phyloP scores from a whole-genome alignment of 352 stramenopile genomes.

The Aphanomyces astaci region DNA sequence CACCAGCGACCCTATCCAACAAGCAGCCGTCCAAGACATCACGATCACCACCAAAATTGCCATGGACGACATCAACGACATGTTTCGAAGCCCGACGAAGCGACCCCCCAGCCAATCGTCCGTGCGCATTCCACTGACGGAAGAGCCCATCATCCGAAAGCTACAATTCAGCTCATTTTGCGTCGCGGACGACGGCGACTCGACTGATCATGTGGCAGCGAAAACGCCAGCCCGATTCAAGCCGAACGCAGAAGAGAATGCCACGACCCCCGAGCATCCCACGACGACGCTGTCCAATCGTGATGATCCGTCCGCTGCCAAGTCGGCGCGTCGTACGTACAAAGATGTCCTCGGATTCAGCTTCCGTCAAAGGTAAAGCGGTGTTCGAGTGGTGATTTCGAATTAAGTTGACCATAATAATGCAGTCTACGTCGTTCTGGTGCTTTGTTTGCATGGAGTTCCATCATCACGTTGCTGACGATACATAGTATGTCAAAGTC shows the following conservation, averaged over 20 bases:
- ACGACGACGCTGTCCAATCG: conserved; percentile 41
- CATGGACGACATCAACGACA: conserved; percentile 75
- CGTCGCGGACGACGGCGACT: conserved; percentile 62
- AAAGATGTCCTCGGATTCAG: conserved; percentile 56
- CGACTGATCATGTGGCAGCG: conserved; percentile 36
- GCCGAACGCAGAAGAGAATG: background rate
- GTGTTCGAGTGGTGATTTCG: background rate
- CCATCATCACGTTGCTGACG: too few species aligned
- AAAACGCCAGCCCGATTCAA: background rate
- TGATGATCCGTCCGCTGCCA: conserved; percentile 32
- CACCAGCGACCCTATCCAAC: background rate
- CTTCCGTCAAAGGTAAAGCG: conserved; percentile 17
- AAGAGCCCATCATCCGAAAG: conserved; percentile 65
- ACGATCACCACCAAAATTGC: conserved; percentile 82
- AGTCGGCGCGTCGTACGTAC: conserved; percentile 52
- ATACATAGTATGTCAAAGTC: conserved; percentile 18
- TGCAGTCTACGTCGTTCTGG: background rate
- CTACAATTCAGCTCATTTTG: conserved; percentile 80
- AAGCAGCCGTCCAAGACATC: conserved; percentile 56
- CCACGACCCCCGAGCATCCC: conserved; percentile 8
- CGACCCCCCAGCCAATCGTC: conserved; percentile 20
- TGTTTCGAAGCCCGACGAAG: conserved; percentile 70
- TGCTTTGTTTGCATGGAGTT: background rate
- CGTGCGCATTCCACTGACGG: conserved; percentile 35
- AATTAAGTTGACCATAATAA: background rate